Base-by-base conservation (phyloP, 2,329 filamentous ascomycete species). In the Fusarium nanum region DNA sequence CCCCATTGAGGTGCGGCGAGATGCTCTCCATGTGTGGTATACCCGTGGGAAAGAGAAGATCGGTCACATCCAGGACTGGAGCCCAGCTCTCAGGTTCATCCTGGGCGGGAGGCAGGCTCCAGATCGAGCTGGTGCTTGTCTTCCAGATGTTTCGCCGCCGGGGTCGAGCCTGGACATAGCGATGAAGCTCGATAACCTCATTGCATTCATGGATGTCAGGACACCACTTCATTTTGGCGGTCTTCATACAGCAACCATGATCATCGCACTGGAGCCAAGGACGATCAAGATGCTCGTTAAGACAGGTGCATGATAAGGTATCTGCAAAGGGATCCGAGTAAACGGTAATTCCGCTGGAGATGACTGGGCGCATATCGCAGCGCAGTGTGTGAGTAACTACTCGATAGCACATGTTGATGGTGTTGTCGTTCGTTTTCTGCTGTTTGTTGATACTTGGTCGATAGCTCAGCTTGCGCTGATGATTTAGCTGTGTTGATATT, bases 351-450 rank as follows among this genome's bases (percentile, higher is more conserved):
- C 73, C 75, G 40, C 75, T 69, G 2, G 70, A 76, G 16, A 78
- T 58, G 53, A 76, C 18, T 7, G 77, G 75, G 8, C 77, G 73
- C 34, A 68, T 54, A 53, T 79, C 76, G 72, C 77, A 79, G 14
- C 57, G 47, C 48, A 78, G 64, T 5, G 62, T 75, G 60, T 79
- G 77, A 6, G 67, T 73, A 49, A 71, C 27, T 22, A 73, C 61
- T n/a, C 61, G 68, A 40, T 73, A 75, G 40, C 75, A 76, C 75
- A 76, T 76, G 27, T 13, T 55, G 30, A 6, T 10, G 47, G 27
- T 12, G 49, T 23, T 61, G 14, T 18, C n/a, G 32, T 23, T 16
- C 13, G 49, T 11, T 47, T 25, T 52, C 20, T 20, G n/a, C 9
- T 48, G 59, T 37, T 48, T 32, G n/a, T 32, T 20, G 32, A 47